Base-by-base conservation (phyloP, 441 rosid genomes). In the Theobroma grandiflorum region DNA sequence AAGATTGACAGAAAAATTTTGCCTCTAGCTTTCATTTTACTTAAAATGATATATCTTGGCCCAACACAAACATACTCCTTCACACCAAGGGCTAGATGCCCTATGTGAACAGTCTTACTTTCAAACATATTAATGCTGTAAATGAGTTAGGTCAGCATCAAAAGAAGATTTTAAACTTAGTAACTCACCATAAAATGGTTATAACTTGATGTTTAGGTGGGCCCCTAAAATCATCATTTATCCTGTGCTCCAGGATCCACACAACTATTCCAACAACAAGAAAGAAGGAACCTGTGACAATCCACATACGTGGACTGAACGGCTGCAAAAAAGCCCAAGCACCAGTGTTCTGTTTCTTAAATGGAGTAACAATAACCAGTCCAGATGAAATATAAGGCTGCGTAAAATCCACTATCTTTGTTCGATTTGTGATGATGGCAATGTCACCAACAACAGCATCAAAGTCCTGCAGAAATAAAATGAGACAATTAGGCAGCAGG, bases 241-340 rank as follows among this genome's bases (percentile, higher is more conserved):
- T 85, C 85, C 99, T 83, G 78, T 96, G 99, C 82, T 96, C 99
- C 75, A 96, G 88, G 87, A 94, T 85, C 99, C 99, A 96, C 62
- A 96, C 93, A 66, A 94, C 96, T 61, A 89, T 62, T 31, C 98
- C 99, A 6, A 96, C 84, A 81, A 86, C 72, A 15, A 93, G 69
- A 82, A 96, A 96, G 83, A 88, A 93, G 57, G 82, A 82, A 79
- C 80, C 87, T 2, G 94, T 93, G 77, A 93, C 89, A 16, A 81
- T 82, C 99, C 99, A 94, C 97, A 95, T 88, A 42, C 53, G 86
- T 4, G 82, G 79, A 85, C 86, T 88, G 81, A 96, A 95, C 6
- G 99, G 99, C 45, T 80, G 85, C 70, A 96, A 80, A 91, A 96
- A 96, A 45, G 98, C 94, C 99, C 98, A 96, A 52, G 98, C 93